Conservation (phyloP, 1,284 basidiomycete species). For the Sphagnurus paluster region DNA sequence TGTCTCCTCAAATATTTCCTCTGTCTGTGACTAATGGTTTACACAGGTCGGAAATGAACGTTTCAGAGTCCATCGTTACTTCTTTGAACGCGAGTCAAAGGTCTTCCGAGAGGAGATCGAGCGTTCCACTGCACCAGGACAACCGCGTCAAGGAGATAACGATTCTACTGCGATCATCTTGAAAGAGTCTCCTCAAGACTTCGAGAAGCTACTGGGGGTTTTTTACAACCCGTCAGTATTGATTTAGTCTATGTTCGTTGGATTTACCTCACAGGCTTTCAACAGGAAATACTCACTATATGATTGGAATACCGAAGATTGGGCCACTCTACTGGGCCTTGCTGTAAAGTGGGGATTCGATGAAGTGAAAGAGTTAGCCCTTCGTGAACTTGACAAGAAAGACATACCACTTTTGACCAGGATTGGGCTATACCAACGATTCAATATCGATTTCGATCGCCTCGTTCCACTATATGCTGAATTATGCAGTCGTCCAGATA, state of each 20-base stretch:
- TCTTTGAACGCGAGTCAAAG: slow-evolving; percentile 59
- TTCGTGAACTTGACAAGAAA: slow-evolving; percentile 44
- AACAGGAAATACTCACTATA: slow-evolving; percentile 56
- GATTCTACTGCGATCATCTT: slow-evolving; percentile 16
- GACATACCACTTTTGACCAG: slow-evolving; percentile 35
- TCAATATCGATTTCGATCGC: slow-evolving; percentile 20
- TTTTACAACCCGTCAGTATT: slow-evolving; percentile 64
- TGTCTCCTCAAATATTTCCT: slow-evolving; percentile 22
- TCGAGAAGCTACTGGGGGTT: slow-evolving; percentile 57
- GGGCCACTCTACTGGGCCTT: slow-evolving; percentile 46
- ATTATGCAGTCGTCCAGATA: slow-evolving; percentile 34
- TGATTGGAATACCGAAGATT: slow-evolving; percentile 44
- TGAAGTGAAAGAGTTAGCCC: slow-evolving; percentile 44
- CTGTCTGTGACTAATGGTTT: no score
- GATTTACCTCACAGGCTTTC: background rate
- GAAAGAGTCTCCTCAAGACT: slow-evolving; percentile 23
- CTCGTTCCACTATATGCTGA: slow-evolving; percentile 25
- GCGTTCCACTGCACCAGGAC: slow-evolving; percentile 32
- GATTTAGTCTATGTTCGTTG: background rate
- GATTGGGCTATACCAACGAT: slow-evolving; percentile 44
- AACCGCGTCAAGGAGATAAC: slow-evolving; percentile 32
- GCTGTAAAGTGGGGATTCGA: slow-evolving; percentile 45
- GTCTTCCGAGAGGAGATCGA: slow-evolving; percentile 47
- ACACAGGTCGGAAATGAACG: slow-evolving; percentile 37
- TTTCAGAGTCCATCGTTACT: slow-evolving; percentile 52